Percentiles rank a stretch among this genome's conserved stretches.
Evolutionary conservation across 176 grass and related monocot species (phyloP).

Genomic region (Zoysia japonica): DNA sequence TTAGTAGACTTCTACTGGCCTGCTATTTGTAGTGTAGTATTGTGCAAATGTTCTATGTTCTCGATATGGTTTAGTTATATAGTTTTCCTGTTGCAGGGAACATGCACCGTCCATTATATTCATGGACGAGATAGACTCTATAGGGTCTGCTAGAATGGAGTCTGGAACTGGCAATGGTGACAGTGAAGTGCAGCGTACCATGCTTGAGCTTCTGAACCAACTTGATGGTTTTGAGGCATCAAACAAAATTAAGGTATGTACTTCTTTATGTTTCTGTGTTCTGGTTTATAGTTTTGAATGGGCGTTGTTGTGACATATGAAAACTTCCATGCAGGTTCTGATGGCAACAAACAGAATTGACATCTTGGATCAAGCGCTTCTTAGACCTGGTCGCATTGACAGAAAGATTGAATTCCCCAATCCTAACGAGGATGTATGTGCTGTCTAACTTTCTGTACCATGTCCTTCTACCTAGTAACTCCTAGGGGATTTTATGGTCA

Average conservation of each 20-base stretch:
- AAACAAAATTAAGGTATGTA: conserved; percentile 92
- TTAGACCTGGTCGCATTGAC: conserved; percentile 96
- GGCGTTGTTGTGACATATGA: conserved; percentile 13
- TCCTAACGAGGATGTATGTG: conserved; percentile 87
- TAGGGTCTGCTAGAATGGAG: conserved; percentile 97
- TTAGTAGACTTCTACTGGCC: neutral
- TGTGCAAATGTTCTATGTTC: neutral
- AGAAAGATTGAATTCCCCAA: conserved; percentile 99
- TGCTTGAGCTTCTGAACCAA: conserved; percentile 99
- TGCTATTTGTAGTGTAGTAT: conserved; percentile 2
- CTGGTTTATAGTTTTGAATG: conserved; percentile 4
- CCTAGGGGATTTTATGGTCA: neutral
- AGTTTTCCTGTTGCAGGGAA: conserved; percentile 57
- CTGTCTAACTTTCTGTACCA: neutral
- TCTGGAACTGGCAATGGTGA: conserved; percentile 92
- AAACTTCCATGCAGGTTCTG: conserved; percentile 70
- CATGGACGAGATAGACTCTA: conserved; percentile 99
- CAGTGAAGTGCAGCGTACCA: conserved; percentile 97
- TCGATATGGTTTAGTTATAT: conserved; percentile 34
- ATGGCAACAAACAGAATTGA: conserved; percentile 99
- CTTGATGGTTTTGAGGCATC: conserved; percentile 99
- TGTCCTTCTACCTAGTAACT: neutral
- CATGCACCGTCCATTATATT: conserved; percentile 98
- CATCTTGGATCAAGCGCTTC: conserved; percentile 95
- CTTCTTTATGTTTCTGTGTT: neutral